Evolutionary conservation across 208 protist species (phyloP).

Genomic region (Crithidia brevicula): DNA sequence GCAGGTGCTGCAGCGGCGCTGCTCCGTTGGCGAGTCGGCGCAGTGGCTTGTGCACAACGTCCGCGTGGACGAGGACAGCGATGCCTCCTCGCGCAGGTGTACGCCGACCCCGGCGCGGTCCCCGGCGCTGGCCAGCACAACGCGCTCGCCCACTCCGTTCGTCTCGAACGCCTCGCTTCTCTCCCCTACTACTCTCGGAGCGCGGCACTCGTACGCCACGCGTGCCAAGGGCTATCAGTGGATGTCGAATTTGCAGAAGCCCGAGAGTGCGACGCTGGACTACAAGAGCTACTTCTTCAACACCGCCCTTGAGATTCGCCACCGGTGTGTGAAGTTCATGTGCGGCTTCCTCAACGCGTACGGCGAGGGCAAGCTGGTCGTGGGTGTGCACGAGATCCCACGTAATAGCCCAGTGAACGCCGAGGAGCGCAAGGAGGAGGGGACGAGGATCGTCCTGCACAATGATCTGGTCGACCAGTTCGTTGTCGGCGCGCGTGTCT

Average conservation of each 20-base stretch:
- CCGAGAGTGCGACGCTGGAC: constrained; percentile 63
- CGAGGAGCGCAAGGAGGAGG: constrained; percentile 41
- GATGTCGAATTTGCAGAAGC: constrained; percentile 59
- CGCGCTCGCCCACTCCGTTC: constrained; percentile 1
- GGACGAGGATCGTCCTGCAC: constrained; percentile 50
- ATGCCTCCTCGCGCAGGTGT: neutral
- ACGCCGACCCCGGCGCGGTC: neutral
- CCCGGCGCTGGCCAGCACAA: neutral
- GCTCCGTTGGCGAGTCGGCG: constrained; percentile 5
- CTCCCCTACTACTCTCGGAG: constrained; percentile 18
- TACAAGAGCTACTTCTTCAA: constrained; percentile 82
- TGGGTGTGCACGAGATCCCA: constrained; percentile 73
- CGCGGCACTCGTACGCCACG: constrained; percentile 7
- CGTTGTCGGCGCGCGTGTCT: constrained; percentile 60
- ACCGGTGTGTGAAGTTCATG: constrained; percentile 75
- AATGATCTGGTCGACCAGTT: constrained; percentile 72
- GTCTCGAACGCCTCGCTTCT: constrained; percentile 13
- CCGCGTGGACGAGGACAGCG: constrained; percentile 6
- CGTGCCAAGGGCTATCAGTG: constrained; percentile 36
- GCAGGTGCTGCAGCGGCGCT: constrained; percentile 19
- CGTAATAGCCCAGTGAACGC: constrained; percentile 33
- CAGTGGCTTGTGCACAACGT: constrained; percentile 14
- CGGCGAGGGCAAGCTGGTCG: constrained; percentile 57
- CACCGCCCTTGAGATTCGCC: constrained; percentile 56
- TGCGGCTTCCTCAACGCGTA: constrained; percentile 77